These are phyloP conservation scores for Phyllostachys edulis DNA, from an alignment of 176 grass and related monocot genomes.

Conservation along the genomic window DNA sequence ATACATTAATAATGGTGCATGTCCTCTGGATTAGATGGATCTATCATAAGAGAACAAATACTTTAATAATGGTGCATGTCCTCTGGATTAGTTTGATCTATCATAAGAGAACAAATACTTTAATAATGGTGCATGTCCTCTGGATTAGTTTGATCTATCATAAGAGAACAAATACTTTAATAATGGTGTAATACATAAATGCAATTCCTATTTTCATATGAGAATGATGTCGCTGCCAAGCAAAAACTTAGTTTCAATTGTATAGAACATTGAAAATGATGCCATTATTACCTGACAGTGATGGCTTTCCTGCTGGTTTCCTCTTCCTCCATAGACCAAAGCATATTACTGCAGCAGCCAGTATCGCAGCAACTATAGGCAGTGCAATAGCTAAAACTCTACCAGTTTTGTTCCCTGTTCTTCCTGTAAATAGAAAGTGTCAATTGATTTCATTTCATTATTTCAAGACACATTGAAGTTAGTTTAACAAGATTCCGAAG, in stretches of 20 bases:
- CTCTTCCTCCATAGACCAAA: slow-evolving; percentile 25
- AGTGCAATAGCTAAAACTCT: slow-evolving; percentile 35
- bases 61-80: background rate
- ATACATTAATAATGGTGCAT: background rate
- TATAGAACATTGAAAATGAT: background rate
- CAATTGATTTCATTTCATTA: background rate
- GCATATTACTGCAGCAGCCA: slow-evolving; percentile 27
- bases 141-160: slow-evolving; percentile 15
- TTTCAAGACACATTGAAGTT: background rate
- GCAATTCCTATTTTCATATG: background rate
- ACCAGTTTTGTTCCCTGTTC: background rate
- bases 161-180: background rate
- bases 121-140: slow-evolving; percentile 11
- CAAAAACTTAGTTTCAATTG: background rate
- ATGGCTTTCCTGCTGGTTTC: slow-evolving; percentile 1
- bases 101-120: background rate
- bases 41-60: slow-evolving; percentile 7
- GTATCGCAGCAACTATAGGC: slow-evolving; percentile 18
- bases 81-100: slow-evolving; percentile 25
- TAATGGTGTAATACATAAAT: background rate
- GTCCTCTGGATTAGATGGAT: slow-evolving; percentile 22
- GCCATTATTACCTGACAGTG: slow-evolving; percentile 18
- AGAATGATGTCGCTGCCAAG: background rate
- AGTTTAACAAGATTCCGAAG: background rate
- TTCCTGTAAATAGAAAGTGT: slow-evolving; percentile 16